Conservation (phyloP, 495 filamentous ascomycete species). For the Podospora pseudoanserina region DNA sequence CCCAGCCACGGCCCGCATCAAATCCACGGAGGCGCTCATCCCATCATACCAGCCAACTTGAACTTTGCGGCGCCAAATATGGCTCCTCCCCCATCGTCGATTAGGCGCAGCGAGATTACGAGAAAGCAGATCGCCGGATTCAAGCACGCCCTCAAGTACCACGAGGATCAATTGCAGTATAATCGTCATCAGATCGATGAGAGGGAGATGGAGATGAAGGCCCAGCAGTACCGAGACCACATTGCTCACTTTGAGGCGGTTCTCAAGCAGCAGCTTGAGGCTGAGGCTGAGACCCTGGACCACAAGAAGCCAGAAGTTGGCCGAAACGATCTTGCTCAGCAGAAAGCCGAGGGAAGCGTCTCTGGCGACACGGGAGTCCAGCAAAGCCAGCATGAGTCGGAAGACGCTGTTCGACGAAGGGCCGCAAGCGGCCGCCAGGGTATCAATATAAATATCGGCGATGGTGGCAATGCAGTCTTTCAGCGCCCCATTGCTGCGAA, state of each 20-base stretch:
- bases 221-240: slow-evolving; percentile 30
- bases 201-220: slow-evolving; percentile 33
- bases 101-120: slow-evolving; percentile 47
- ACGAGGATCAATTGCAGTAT: slow-evolving; percentile 46
- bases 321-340: not conserved
- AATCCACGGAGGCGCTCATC: slow-evolving; percentile 8
- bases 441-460: slow-evolving; percentile 17
- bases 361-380: not conserved
- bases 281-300: slow-evolving; percentile 30
- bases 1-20: slow-evolving; percentile 11
- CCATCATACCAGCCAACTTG: slow-evolving; percentile 22
- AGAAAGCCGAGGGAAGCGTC: slow-evolving; percentile 8
- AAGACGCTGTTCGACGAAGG: slow-evolving; percentile 10
- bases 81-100: slow-evolving; percentile 41
- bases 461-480: slow-evolving; percentile 17
- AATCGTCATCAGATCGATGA: slow-evolving; percentile 52
- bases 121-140: slow-evolving; percentile 45
- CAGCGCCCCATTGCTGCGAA: not conserved
- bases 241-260: slow-evolving; percentile 40
- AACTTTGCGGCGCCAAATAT: slow-evolving; percentile 24
- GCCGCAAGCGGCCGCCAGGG: slow-evolving; percentile 3
- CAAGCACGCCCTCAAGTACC: slow-evolving; percentile 44
- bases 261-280: slow-evolving; percentile 34
- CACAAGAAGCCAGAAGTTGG: slow-evolving; percentile 15
- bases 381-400: slow-evolving; percentile 6